These are phyloP conservation scores for Lactarius quietus DNA, from an alignment of 768 basidiomycete genomes.

Conservation along the genomic window DNA sequence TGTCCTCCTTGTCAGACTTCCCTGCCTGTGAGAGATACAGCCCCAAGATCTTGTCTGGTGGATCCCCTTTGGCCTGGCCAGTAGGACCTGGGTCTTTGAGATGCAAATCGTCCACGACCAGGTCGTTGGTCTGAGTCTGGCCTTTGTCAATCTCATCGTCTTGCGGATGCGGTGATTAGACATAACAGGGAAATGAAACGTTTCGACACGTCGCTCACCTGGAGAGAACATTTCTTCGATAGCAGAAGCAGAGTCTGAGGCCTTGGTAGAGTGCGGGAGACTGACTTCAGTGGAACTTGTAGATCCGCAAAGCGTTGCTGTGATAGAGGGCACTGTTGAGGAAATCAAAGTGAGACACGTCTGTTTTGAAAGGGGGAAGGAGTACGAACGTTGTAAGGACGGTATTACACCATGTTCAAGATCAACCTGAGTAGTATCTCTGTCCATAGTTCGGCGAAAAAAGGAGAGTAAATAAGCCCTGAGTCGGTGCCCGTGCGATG, in stretches of 20 bases:
- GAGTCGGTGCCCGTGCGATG: background rate
- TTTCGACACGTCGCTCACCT: background rate
- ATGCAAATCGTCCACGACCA: background rate
- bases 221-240: constrained; percentile 7
- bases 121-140: background rate
- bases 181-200: background rate
- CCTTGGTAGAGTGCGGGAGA: background rate
- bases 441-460: constrained; percentile 1
- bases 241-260: background rate
- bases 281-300: background rate
- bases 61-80: background rate
- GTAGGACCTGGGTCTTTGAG: constrained; percentile 2
- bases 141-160: background rate
- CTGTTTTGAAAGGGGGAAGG: background rate
- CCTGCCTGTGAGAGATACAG: constrained; percentile 18
- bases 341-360: background rate
- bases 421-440: background rate
- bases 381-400: background rate
- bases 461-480: background rate
- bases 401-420: constrained; percentile 2
- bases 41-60: constrained; percentile 20
- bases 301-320: background rate
- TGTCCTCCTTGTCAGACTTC: too few species aligned
- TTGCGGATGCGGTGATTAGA: background rate
- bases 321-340: background rate